Evolutionary conservation across 2,329 filamentous ascomycete genomes (phyloP).

Genomic region (Penicillium sp.): DNA sequence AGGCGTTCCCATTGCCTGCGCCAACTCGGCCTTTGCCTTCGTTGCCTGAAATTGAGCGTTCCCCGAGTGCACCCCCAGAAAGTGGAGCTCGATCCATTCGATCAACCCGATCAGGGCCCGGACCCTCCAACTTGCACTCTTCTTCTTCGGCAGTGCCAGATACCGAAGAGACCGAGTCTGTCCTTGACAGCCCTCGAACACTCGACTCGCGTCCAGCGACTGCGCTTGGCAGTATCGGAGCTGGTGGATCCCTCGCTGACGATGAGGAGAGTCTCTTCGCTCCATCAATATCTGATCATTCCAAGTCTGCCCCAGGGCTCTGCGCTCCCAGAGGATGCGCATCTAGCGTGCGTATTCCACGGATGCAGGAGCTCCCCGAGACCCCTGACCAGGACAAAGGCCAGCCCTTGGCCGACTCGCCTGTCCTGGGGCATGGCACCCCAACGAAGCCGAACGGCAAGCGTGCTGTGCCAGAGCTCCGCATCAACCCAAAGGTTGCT

Average conservation of each 20-base stretch:
- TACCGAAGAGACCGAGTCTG: not conserved
- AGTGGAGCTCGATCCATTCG: constrained; percentile 9
- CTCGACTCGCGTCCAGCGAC: constrained; percentile 8
- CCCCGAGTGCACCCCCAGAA: constrained; percentile 10
- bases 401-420: constrained; percentile 22
- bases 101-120: not conserved
- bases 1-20: constrained; percentile 38
- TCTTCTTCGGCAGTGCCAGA: constrained; percentile 8
- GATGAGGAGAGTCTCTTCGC: constrained; percentile 11
- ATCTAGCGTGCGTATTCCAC: constrained; percentile 18
- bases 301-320: constrained; percentile 17
- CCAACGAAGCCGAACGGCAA: constrained; percentile 11
- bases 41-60: constrained; percentile 25
- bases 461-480: constrained; percentile 10
- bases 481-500: constrained; percentile 14
- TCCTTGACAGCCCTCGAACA: constrained; percentile 1
- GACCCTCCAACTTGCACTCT: constrained; percentile 2
- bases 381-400: constrained; percentile 6
- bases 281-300: constrained; percentile 10
- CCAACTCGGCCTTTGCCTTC: constrained; percentile 37
- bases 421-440: constrained; percentile 17
- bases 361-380: constrained; percentile 14
- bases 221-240: constrained; percentile 6
- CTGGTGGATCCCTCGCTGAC: constrained; percentile 5
- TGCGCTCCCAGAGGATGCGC: constrained; percentile 12